These are phyloP conservation scores for Trametes cubensis DNA, from an alignment of 768 basidiomycete genomes.

Conservation along the genomic window DNA sequence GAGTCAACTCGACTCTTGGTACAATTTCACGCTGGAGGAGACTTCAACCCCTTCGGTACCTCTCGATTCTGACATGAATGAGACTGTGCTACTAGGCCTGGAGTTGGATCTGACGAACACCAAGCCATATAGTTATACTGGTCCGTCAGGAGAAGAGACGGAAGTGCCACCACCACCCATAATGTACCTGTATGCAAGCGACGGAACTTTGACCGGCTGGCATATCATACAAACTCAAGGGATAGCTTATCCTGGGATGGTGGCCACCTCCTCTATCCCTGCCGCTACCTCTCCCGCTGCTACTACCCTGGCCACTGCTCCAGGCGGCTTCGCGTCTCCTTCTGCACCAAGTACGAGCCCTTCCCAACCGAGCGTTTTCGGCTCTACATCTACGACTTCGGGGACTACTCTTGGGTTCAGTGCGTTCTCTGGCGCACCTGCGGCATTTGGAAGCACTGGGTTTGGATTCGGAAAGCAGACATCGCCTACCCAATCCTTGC, in stretches of 20 bases:
- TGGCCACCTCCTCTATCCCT: slow-evolving; percentile 26
- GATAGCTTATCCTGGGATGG: slow-evolving; percentile 59
- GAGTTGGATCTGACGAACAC: slow-evolving; percentile 65
- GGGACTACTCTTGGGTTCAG: slow-evolving; percentile 25
- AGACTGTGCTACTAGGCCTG: slow-evolving; percentile 68
- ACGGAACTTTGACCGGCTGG: slow-evolving; percentile 79
- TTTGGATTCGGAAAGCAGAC: slow-evolving; percentile 21
- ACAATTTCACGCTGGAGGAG: slow-evolving; percentile 50
- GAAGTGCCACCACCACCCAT: slow-evolving; percentile 58
- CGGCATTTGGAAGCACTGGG: slow-evolving; percentile 30
- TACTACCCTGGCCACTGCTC: background rate
- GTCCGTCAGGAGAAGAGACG: slow-evolving; percentile 44
- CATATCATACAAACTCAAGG: slow-evolving; percentile 60
- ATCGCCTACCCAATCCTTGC: background rate
- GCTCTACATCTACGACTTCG: slow-evolving; percentile 18
- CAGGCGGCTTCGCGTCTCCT: slow-evolving; percentile 12
- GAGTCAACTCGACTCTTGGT: slow-evolving; percentile 42
- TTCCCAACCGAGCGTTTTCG: slow-evolving; percentile 21
- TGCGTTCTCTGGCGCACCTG: slow-evolving; percentile 27
- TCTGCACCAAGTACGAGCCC: slow-evolving; percentile 12
- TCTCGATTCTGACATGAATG: slow-evolving; percentile 66
- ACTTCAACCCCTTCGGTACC: slow-evolving; percentile 61
- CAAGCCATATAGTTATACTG: slow-evolving; percentile 41
- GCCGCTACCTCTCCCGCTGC: slow-evolving; percentile 5
- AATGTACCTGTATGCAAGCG: slow-evolving; percentile 75